Percentiles rank a stretch among this genome's conserved stretches.
phyloP scores from a whole-genome alignment of 768 basidiomycete species.

The Mycena rosella region DNA sequence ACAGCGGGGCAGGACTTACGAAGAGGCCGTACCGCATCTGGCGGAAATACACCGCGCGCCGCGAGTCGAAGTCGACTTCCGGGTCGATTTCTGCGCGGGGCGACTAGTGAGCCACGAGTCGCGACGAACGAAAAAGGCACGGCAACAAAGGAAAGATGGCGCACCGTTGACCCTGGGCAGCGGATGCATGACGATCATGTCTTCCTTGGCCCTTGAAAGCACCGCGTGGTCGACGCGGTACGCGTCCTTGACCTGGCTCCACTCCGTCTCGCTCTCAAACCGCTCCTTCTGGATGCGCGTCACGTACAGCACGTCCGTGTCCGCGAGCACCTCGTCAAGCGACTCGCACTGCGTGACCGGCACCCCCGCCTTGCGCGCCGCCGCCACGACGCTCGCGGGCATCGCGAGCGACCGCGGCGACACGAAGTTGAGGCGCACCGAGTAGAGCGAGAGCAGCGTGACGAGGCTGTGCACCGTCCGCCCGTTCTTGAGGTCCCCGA shows the following conservation, averaged over 20 bases:
- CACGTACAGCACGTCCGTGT: constrained; percentile 97
- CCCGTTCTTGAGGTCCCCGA: constrained; percentile 98
- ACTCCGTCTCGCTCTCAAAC: constrained; percentile 84
- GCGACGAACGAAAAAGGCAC: too few relatives aligned
- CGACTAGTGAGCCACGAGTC: constrained; percentile 38
- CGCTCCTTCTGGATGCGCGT: constrained; percentile 97
- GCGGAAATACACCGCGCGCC: constrained; percentile 96
- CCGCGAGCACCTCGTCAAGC: constrained; percentile 91
- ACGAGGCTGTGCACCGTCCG: constrained; percentile 98
- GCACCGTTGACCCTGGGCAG: constrained; percentile 90
- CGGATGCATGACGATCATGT: constrained; percentile 99
- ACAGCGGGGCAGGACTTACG: constrained; percentile 62
- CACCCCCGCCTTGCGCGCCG: constrained; percentile 87
- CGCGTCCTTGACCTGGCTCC: constrained; percentile 91
- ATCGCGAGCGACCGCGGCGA: constrained; percentile 88
- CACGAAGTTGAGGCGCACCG: constrained; percentile 95
- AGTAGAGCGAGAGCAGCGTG: constrained; percentile 90
- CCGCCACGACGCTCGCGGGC: constrained; percentile 87
- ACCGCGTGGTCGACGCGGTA: constrained; percentile 96
- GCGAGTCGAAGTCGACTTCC: constrained; percentile 96
- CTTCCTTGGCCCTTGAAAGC: constrained; percentile 92
- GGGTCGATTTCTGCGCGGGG: constrained; percentile 91
- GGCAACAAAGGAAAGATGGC: constrained; percentile 35
- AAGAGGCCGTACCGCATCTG: constrained; percentile 99
- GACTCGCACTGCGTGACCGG: constrained; percentile 84